Evolutionary conservation across 2,329 filamentous ascomycete genomes (phyloP).

Genomic region (Hyphodiscus sp.): DNA sequence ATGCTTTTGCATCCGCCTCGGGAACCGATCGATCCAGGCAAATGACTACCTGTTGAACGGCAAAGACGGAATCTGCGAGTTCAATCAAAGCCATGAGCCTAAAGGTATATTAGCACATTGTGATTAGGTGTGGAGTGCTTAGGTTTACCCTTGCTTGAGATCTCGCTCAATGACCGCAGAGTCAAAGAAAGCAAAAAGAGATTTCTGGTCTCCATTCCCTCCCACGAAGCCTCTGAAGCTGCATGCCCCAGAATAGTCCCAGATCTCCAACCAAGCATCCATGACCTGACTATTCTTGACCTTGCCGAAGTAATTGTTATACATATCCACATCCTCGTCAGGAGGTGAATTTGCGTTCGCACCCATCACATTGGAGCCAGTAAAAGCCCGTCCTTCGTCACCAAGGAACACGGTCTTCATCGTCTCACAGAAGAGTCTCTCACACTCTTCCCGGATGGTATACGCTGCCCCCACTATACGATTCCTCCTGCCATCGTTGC

Average conservation of each 20-base stretch:
- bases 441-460: constrained; percentile 98
- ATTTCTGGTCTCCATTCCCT: constrained; percentile 61
- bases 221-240: constrained; percentile 83
- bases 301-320: constrained; percentile 23
- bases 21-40: constrained; percentile 70
- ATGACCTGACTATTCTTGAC: constrained; percentile 18
- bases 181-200: constrained; percentile 86
- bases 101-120: constrained; percentile 26
- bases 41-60: constrained; percentile 70
- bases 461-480: constrained; percentile 87
- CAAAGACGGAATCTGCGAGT: constrained; percentile 70
- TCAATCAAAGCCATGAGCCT: constrained; percentile 88
- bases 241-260: constrained; percentile 74
- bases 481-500: constrained; percentile 31
- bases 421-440: constrained; percentile 99
- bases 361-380: constrained; percentile 85
- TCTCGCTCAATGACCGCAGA: constrained; percentile 64
- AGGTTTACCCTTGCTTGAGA: constrained; percentile 79
- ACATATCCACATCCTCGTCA: constrained; percentile 22
- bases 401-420: constrained; percentile 90
- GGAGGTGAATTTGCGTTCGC: constrained; percentile 47
- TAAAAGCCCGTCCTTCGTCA: constrained; percentile 77
- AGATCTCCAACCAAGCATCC: constrained; percentile 31
- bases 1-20: constrained; percentile 53
- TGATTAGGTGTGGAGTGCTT: neutral